These are phyloP conservation scores for Candida glaebosa DNA, from an alignment of 805 yeast genomes.

Conservation along the genomic window DNA sequence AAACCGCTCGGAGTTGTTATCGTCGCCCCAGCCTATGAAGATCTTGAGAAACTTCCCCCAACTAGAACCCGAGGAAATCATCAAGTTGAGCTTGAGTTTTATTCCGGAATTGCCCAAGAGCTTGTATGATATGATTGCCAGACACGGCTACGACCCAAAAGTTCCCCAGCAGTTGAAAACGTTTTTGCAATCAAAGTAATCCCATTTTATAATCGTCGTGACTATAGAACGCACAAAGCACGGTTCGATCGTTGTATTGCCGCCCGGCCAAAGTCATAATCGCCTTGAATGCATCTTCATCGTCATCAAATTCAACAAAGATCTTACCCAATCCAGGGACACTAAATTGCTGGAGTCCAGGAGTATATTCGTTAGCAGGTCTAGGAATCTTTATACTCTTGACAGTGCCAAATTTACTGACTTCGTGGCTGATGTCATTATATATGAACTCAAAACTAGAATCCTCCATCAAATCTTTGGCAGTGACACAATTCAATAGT, in stretches of 20 bases:
- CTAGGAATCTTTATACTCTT: slow-evolving; percentile 57
- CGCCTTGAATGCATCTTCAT: slow-evolving; percentile 53
- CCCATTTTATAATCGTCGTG: slow-evolving; percentile 55
- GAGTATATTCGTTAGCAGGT: slow-evolving; percentile 50
- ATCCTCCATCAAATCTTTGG: slow-evolving; percentile 58
- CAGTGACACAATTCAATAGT: slow-evolving; percentile 61
- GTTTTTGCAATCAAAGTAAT: slow-evolving; percentile 17
- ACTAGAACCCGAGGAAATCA: slow-evolving; percentile 68
- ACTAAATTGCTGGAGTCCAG: slow-evolving; percentile 32
- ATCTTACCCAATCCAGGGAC: slow-evolving; percentile 69
- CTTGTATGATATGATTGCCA: slow-evolving; percentile 57
- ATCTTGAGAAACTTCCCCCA: slow-evolving; percentile 69
- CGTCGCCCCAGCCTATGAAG: slow-evolving; percentile 67
- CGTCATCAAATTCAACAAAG: slow-evolving; percentile 58
- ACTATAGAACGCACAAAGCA: slow-evolving; percentile 60
- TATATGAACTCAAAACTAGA: slow-evolving; percentile 45
- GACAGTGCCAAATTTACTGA: slow-evolving; percentile 50
- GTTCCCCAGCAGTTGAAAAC: slow-evolving; percentile 34
- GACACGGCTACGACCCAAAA: slow-evolving; percentile 58
- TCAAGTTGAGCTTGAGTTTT: slow-evolving; percentile 75
- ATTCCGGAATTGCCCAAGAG: slow-evolving; percentile 68
- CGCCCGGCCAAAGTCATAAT: slow-evolving; percentile 61
- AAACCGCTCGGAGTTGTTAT: slow-evolving; percentile 60
- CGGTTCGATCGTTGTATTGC: slow-evolving; percentile 62
- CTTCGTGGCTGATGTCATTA: slow-evolving; percentile 50